These are phyloP conservation scores for Cephaloascus albidus DNA, from an alignment of 805 yeast genomes.

Conservation along the genomic window DNA sequence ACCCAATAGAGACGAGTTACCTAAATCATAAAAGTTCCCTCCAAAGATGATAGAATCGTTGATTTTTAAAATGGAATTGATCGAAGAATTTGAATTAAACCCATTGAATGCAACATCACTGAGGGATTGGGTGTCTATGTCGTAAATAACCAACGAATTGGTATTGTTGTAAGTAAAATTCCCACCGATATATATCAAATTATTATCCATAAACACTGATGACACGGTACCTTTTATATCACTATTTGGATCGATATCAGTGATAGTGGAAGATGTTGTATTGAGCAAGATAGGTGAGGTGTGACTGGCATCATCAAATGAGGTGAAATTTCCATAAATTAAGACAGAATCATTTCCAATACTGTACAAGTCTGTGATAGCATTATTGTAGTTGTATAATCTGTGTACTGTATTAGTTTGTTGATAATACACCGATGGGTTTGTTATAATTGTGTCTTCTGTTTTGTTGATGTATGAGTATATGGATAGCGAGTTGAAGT, in stretches of 20 bases:
- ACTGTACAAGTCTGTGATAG: conserved; percentile 15
- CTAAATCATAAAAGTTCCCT: conserved; percentile 62
- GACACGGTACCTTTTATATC: conserved; percentile 14
- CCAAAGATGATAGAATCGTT: conserved; percentile 58
- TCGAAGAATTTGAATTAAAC: conserved; percentile 47
- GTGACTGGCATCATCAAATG: conserved; percentile 15
- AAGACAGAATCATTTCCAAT: conserved; percentile 18
- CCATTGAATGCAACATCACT: conserved; percentile 63
- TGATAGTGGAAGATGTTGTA: conserved; percentile 13
- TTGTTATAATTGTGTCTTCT: neutral
- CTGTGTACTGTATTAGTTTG: neutral
- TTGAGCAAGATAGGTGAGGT: conserved; percentile 26
- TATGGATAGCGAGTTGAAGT: neutral
- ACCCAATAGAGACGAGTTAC: conserved; percentile 32
- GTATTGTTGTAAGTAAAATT: conserved; percentile 45
- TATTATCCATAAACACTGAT: conserved; percentile 38
- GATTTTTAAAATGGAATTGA: conserved; percentile 54
- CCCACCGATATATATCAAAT: conserved; percentile 74
- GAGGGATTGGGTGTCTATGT: conserved; percentile 31
- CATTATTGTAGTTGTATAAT: conserved; percentile 23
- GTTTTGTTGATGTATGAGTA: neutral
- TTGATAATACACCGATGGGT: neutral
- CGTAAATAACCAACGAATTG: conserved; percentile 57
- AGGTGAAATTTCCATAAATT: conserved; percentile 25
- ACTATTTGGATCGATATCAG: conserved; percentile 7